These are phyloP conservation scores for Yamadazyma laniorum DNA, from an alignment of 805 yeast genomes.

Conservation along the genomic window DNA sequence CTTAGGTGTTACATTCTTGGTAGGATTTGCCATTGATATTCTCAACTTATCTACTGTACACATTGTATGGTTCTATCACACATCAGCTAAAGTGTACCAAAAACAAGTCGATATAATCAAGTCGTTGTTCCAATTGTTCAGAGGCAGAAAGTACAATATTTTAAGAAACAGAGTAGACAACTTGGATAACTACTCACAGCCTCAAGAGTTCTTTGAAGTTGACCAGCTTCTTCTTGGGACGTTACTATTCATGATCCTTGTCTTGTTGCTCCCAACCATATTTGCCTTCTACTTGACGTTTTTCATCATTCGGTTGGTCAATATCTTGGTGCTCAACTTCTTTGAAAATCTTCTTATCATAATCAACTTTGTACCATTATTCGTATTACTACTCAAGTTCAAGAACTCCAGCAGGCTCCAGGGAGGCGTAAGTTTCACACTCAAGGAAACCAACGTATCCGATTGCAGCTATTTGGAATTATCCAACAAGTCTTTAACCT, in stretches of 20 bases:
- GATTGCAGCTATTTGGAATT: slow-evolving; percentile 25
- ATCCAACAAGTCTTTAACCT: slow-evolving; percentile 38
- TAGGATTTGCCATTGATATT: slow-evolving; percentile 66
- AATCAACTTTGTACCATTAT: slow-evolving; percentile 82
- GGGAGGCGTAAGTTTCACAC: slow-evolving; percentile 45
- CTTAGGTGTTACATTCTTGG: slow-evolving; percentile 65
- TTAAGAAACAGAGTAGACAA: slow-evolving; percentile 84
- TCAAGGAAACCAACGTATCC: not conserved
- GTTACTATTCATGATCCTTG: slow-evolving; percentile 72
- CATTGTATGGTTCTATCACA: slow-evolving; percentile 70
- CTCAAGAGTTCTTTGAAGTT: slow-evolving; percentile 53
- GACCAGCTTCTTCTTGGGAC: slow-evolving; percentile 91
- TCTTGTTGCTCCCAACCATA: slow-evolving; percentile 83
- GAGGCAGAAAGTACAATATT: slow-evolving; percentile 86
- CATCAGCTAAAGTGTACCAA: slow-evolving; percentile 74
- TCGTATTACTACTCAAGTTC: slow-evolving; percentile 71
- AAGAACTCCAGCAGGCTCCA: slow-evolving; percentile 72
- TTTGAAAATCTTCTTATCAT: slow-evolving; percentile 61
- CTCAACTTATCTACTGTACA: slow-evolving; percentile 65
- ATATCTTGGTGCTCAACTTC: slow-evolving; percentile 47
- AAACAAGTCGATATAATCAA: slow-evolving; percentile 67
- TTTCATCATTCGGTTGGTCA: slow-evolving; percentile 54
- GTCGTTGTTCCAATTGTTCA: slow-evolving; percentile 78
- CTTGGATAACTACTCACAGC: slow-evolving; percentile 46
- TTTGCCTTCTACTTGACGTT: slow-evolving; percentile 79